These are phyloP conservation scores for Pholiota conissans DNA, from an alignment of 768 basidiomycete genomes.

Conservation along the genomic window DNA sequence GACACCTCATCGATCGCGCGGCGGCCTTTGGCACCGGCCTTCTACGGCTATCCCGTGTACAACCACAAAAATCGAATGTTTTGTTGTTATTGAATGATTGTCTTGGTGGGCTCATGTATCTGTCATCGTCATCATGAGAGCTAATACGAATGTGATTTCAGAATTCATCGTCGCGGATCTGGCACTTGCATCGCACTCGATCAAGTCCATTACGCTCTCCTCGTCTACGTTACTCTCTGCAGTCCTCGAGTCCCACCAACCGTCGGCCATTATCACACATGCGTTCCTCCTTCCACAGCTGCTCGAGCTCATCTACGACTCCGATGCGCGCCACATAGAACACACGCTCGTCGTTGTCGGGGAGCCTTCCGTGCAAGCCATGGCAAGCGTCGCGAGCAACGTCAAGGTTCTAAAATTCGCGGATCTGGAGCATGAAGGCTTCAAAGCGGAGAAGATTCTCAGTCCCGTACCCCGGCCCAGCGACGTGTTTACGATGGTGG, in stretches of 20 bases:
- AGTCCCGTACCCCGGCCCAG: conserved; percentile 53
- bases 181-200: conserved; percentile 69
- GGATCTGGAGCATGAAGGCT: conserved; percentile 70
- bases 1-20: conserved; percentile 67
- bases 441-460: conserved; percentile 44
- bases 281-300: conserved; percentile 66
- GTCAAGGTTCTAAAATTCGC: conserved; percentile 64
- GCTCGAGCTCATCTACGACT: conserved; percentile 71
- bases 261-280: conserved; percentile 73
- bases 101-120: conserved; percentile 49
- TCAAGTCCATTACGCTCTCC: conserved; percentile 65
- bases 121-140: too few relatives aligned
- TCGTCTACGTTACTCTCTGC: conserved; percentile 61
- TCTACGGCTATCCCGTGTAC: conserved; percentile 51
- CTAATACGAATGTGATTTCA: conserved; percentile 23
- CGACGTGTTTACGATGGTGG: conserved; percentile 70
- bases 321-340: conserved; percentile 42
- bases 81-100: conserved; percentile 79
- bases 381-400: conserved; percentile 48
- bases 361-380: conserved; percentile 46
- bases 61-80: conserved; percentile 62
- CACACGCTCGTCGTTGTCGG: conserved; percentile 75
- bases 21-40: conserved; percentile 75
- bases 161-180: conserved; percentile 82
- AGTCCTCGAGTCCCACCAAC: conserved; percentile 64